Evolutionary conservation across 1,284 basidiomycete genomes (phyloP), one percentile per base, ranked within the genome.

Genomic region (Neolentinus lepideus): DNA sequence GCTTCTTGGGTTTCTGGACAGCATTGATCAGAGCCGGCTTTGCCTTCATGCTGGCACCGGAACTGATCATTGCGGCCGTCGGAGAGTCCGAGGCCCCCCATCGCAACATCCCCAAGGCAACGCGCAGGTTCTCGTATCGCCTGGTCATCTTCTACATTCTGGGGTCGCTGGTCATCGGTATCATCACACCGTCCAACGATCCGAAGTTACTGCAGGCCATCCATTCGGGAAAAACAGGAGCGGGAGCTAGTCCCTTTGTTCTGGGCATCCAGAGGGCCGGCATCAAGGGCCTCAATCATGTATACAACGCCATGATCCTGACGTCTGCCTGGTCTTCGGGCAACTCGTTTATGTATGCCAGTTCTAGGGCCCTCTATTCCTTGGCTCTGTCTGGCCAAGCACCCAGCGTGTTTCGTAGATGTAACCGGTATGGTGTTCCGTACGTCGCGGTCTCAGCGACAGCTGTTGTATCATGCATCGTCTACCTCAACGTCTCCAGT

Each of bases 351-450:
- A 67, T 94, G 43, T 96, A 90, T 75, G 84, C 86, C 56, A 75
- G 88, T 0, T 91, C 89, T 9, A 85, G 94, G 63, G 85, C 91
- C 24, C 74, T 94, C 25, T 94, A 93, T 66, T 91, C 90, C 38
- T 76, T 95, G 27, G 81, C 90, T 0, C 72, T 90, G 48, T 83
- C 88, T 55, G 84, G 87, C 1, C 88, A 92, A 67, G 85, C 88
- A 1, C 88, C 88, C 0, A 75, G 66, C 57, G 68, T 83, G 59
- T 74, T 90, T 60, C 61, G 77, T 2, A 77, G 78, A 54, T 91
- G 88, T 69, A 93, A 89, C 33, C 84, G 83, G 70, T 69, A 73
- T 2, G 91, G 92, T 51, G 73, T 93, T 0, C 92, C 92, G 0
- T 21, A 27, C 36, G 16, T 45, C 14, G 52, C 52, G 14, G n/a